Conservation (phyloP, 768 basidiomycete species). For the Lyophyllum semitale region DNA sequence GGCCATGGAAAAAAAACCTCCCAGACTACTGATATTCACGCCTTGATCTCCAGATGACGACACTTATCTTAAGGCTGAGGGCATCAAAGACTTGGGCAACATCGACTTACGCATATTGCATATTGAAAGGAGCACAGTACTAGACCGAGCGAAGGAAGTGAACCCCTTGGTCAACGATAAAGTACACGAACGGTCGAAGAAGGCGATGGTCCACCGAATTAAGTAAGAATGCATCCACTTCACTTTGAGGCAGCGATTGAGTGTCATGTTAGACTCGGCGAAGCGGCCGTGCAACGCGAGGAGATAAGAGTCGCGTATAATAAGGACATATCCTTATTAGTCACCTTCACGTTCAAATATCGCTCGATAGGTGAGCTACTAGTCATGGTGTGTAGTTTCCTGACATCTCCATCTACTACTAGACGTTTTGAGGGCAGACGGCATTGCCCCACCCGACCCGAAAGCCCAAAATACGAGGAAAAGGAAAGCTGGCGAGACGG, state of each 20-base stretch:
- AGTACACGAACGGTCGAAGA: constrained; percentile 29
- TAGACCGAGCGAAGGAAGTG: neutral
- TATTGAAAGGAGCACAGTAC: neutral
- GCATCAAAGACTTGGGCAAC: constrained; percentile 15
- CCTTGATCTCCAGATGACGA: constrained; percentile 23
- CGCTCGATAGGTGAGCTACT: constrained; percentile 19
- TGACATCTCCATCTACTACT: neutral
- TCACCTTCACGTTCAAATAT: constrained; percentile 13
- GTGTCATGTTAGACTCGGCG: neutral
- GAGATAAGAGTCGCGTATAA: too few relatives aligned
- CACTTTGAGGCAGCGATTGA: too few relatives aligned
- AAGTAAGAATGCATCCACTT: constrained; percentile 13
- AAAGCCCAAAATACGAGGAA: neutral
- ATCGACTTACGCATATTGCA: constrained; percentile 14
- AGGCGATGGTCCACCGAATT: constrained; percentile 26
- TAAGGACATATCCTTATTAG: neutral
- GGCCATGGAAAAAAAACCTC: neutral
- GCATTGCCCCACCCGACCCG: neutral
- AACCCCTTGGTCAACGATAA: neutral
- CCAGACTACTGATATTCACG: neutral
- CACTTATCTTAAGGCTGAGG: constrained; percentile 11
- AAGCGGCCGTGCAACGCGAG: neutral
- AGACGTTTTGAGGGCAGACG: neutral
- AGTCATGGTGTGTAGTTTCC: neutral
- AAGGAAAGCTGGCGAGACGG: neutral